Evolutionary conservation across 108 stramenopile species (phyloP).

Genomic region (Skeletonema potamos): DNA sequence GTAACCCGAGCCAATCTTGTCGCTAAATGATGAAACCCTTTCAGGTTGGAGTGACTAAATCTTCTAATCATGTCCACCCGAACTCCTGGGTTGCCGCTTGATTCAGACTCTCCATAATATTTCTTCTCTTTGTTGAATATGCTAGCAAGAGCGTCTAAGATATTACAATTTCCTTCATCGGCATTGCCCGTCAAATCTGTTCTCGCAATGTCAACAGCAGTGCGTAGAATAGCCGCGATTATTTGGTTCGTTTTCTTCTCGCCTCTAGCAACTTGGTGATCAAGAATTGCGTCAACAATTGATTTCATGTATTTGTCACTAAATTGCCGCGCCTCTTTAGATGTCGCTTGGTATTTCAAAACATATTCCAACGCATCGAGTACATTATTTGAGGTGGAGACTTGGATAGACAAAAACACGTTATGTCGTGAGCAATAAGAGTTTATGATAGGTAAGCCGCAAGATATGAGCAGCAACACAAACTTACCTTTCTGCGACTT

Average conservation of each 20-base stretch:
- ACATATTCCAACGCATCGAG: neutral
- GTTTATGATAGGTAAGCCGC: too few relatives aligned
- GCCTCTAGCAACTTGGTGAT: neutral
- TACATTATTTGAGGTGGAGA: neutral
- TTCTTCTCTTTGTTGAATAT: neutral
- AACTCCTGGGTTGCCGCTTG: neutral
- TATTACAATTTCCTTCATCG: neutral
- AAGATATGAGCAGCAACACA: neutral
- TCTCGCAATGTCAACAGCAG: neutral
- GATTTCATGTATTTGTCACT: neutral
- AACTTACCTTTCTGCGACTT: neutral
- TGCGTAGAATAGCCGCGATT: neutral
- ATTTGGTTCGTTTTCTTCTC: neutral
- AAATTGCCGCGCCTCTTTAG: neutral
- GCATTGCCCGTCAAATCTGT: neutral
- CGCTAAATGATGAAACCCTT: slow-evolving; percentile 3
- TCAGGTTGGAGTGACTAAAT: neutral
- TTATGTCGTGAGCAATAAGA: neutral
- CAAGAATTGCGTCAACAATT: neutral
- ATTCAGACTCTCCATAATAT: neutral
- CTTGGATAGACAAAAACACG: neutral
- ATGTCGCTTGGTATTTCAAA: neutral
- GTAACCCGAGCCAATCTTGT: neutral
- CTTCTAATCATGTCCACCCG: neutral
- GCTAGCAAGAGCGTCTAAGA: neutral